A percentile compares a stretch with the other conserved stretches of the same genome.
These are phyloP conservation scores for Boletus subparvulus DNA, from an alignment of 768 basidiomycete genomes.

Conservation along the genomic window DNA sequence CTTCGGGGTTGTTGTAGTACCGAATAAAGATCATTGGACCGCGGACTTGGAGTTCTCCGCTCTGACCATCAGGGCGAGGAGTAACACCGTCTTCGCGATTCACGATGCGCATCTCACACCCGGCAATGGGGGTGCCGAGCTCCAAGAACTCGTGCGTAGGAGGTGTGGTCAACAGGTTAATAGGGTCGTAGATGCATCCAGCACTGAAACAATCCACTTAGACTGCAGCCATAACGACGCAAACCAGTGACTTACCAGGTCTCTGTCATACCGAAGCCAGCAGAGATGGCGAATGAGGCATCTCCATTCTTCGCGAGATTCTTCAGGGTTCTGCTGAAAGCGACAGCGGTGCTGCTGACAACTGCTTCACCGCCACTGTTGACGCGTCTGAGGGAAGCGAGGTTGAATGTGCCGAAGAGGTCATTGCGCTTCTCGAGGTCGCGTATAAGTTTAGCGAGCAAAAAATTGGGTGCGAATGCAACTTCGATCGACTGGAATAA, in stretches of 20 bases:
- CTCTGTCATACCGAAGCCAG: slow-evolving; percentile 39
- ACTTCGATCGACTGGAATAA: slow-evolving; percentile 26
- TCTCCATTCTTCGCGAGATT: slow-evolving; percentile 20
- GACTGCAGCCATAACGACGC: background rate
- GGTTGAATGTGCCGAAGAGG: slow-evolving; percentile 30
- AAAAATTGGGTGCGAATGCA: slow-evolving; percentile 43
- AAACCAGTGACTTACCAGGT: slow-evolving; percentile 31
- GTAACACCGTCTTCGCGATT: no score
- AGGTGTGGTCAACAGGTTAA: slow-evolving; percentile 19
- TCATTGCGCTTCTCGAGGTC: slow-evolving; percentile 30
- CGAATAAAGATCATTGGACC: no score
- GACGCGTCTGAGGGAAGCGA: slow-evolving; percentile 35
- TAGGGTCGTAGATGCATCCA: slow-evolving; percentile 39
- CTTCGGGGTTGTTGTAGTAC: no score
- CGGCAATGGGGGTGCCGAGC: no score
- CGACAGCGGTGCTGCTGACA: slow-evolving; percentile 38
- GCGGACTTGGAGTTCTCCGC: no score
- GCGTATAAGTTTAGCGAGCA: slow-evolving; percentile 38
- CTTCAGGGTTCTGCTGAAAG: slow-evolving; percentile 35
- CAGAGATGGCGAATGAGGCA: slow-evolving; percentile 37
- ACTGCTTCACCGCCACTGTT: slow-evolving; percentile 47
- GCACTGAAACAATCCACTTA: slow-evolving; percentile 22
- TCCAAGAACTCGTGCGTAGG: no score
- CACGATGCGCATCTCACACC: no score
- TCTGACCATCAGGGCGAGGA: no score